Base-by-base conservation (phyloP, 768 basidiomycete species). In the Phlebiopsis gigantea region DNA sequence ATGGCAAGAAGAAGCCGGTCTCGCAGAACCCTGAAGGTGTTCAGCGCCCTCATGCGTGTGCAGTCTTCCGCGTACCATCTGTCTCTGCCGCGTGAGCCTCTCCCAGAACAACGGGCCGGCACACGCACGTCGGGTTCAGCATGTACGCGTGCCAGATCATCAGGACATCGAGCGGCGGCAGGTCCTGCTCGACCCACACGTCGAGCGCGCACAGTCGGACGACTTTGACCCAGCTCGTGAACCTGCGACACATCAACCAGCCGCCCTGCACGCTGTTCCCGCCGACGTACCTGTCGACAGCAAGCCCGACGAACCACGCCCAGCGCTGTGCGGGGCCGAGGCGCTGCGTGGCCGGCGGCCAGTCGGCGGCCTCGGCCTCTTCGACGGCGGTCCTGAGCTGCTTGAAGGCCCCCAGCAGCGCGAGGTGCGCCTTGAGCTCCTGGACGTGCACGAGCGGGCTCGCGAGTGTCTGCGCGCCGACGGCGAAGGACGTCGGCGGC, bases 81-180 rank as follows among this genome's bases (percentile, higher is more conserved):
- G n/a, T n/a, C n/a, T n/a, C n/a, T n/a, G 28, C 31, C 21, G n/a
- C n/a, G n/a, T n/a, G n/a, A n/a, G n/a, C n/a, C n/a, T 22, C 7
- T 34, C 7, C 22, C 9, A 10, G 30, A 59, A 15, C 24, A 6
- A 8, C 30, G 4, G 9, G 39, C 25, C 5, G n/a, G n/a, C 19
- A 50, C 28, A 49, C 68, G 62, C 63, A 76, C 74, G 65, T 62
- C 14, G 74, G 74, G 49, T 63, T 72, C 15, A 75, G 69, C 49
- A 73, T 24, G 62, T 75, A 75, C 2, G 74, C 73, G 12, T 75
- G 74, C 71, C 75, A 74, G 19, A 75, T 68, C 74, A 76, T 75
- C 62, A 72, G 72, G 28, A 76, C 74, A 44, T 75, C 74, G 28
- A 73, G 22, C 10, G 74, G 75, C 0, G 75, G 74, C 17, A 73